Percentiles rank a stretch among this genome's conserved stretches.
phyloP scores from a whole-genome alignment of 768 basidiomycete species.

The Favolaschia claudopus region DNA sequence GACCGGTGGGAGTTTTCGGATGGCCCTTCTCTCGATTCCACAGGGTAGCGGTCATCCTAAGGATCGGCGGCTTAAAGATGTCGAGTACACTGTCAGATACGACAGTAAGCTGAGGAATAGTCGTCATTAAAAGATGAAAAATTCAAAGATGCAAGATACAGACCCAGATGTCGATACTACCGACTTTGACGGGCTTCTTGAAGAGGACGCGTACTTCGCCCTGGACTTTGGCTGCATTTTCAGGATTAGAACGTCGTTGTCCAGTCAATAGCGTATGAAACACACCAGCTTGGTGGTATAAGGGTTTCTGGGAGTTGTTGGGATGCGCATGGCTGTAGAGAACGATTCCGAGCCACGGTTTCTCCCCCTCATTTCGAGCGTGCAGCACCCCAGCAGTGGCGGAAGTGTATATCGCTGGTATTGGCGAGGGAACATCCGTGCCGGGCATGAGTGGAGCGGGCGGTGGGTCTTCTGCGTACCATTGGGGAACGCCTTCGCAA shows the following conservation, averaged over 20 bases:
- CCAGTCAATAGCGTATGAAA: not conserved
- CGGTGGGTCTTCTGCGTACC: slow-evolving; percentile 15
- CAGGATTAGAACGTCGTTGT: not conserved
- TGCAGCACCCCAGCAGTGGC: slow-evolving; percentile 6
- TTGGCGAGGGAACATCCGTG: not conserved
- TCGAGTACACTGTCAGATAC: slow-evolving; percentile 9
- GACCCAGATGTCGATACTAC: slow-evolving; percentile 12
- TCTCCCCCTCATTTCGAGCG: slow-evolving; percentile 2
- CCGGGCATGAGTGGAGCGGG: slow-evolving; percentile 14
- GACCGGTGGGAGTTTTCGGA: not conserved
- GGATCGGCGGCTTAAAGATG: slow-evolving; percentile 6
- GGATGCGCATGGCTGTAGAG: slow-evolving; percentile 13
- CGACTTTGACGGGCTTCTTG: not conserved
- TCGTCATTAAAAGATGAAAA: not conserved
- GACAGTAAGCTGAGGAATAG: slow-evolving; percentile 2
- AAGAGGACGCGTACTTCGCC: slow-evolving; percentile 9
- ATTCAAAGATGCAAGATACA: not conserved
- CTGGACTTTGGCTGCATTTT: not conserved
- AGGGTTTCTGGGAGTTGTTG: not conserved
- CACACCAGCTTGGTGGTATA: slow-evolving; percentile 10
- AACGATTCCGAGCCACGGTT: slow-evolving; percentile 10
- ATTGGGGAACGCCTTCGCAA: slow-evolving; percentile 16
- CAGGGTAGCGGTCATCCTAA: not conserved
- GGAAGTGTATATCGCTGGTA: not conserved
- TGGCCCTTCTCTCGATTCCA: slow-evolving; percentile 11